phyloP scores from a whole-genome alignment of 192 early-diverging fungal species.

The Blastocladiella britannica region DNA sequence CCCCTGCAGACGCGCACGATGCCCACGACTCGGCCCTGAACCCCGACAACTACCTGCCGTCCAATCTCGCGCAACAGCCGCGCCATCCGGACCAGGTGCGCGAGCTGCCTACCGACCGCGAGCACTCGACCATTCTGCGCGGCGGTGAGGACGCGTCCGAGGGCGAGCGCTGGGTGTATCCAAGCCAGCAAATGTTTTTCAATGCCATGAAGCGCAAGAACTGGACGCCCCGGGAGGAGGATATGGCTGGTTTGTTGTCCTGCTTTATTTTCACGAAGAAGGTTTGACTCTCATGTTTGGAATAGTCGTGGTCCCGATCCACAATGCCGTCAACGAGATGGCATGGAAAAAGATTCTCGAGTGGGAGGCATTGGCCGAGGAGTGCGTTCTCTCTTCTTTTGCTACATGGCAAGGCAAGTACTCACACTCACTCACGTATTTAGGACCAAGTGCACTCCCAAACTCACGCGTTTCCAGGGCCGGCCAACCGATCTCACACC shows the following conservation, averaged over 20 bases:
- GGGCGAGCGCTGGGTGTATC: slow-evolving; percentile 59
- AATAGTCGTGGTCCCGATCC: slow-evolving; percentile 72
- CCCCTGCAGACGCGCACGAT: too few relatives aligned
- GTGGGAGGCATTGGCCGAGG: slow-evolving; percentile 39
- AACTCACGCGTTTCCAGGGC: slow-evolving; percentile 51
- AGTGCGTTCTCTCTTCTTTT: slow-evolving; percentile 12
- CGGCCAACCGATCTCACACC: slow-evolving; percentile 47
- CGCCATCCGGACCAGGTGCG: slow-evolving; percentile 15
- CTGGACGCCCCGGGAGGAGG: slow-evolving; percentile 55
- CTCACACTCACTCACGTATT: too few relatives aligned
- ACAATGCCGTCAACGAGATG: slow-evolving; percentile 83
- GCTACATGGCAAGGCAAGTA: too few relatives aligned
- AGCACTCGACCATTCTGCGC: slow-evolving; percentile 55
- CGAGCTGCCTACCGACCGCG: slow-evolving; percentile 37
- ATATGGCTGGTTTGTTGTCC: slow-evolving; percentile 28
- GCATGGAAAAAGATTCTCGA: slow-evolving; percentile 68
- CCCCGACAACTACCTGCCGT: slow-evolving; percentile 23
- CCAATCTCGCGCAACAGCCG: slow-evolving; percentile 15
- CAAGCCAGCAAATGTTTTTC: slow-evolving; percentile 87
- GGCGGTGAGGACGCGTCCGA: slow-evolving; percentile 26
- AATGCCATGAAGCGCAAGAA: slow-evolving; percentile 88
- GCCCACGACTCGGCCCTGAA: not conserved
- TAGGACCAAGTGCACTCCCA: too few relatives aligned
- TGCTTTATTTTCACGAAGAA: too few relatives aligned
- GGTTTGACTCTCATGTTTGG: too few relatives aligned